Conservation (phyloP, 108 stramenopile genomes). For the Nitzschia sp. region DNA sequence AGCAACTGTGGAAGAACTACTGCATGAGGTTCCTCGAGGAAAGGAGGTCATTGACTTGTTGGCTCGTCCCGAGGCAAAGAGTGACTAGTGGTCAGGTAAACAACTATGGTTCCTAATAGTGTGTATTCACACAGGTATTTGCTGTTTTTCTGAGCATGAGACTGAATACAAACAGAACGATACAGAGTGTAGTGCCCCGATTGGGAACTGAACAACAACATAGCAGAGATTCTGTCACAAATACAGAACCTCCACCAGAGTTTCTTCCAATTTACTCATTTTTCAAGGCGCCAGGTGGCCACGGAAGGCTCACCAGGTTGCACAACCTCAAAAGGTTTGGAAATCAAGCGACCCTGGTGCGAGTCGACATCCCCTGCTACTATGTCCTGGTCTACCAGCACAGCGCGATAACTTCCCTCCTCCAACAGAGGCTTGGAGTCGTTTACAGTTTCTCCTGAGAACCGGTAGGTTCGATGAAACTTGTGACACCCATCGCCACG, state of each 20-base stretch:
- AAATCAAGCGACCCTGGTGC: slow-evolving; percentile 1
- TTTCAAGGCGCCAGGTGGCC: too few relatives aligned
- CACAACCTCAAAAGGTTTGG: background rate
- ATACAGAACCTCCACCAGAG: too few relatives aligned
- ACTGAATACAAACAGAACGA: too few relatives aligned
- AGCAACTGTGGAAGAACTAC: slow-evolving; percentile 23
- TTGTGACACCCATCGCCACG: background rate
- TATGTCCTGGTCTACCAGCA: background rate
- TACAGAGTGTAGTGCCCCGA: too few relatives aligned
- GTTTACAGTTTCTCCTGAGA: background rate
- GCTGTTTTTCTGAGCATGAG: too few relatives aligned
- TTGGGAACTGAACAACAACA: too few relatives aligned
- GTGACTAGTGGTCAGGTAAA: background rate
- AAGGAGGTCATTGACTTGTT: slow-evolving; percentile 71
- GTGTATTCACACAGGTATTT: too few relatives aligned
- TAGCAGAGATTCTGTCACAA: too few relatives aligned
- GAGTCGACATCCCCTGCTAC: background rate
- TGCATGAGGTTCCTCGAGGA: slow-evolving; percentile 45
- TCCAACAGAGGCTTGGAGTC: background rate
- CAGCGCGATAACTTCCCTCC: slow-evolving; percentile 5
- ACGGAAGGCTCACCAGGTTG: too few relatives aligned
- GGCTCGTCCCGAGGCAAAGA: background rate
- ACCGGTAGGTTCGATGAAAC: background rate
- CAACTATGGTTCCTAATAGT: background rate
- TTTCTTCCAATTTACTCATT: too few relatives aligned